These are phyloP conservation scores for Chlorella sorokiniana DNA, from an alignment of 139 green algal species.

Conservation along the genomic window DNA sequence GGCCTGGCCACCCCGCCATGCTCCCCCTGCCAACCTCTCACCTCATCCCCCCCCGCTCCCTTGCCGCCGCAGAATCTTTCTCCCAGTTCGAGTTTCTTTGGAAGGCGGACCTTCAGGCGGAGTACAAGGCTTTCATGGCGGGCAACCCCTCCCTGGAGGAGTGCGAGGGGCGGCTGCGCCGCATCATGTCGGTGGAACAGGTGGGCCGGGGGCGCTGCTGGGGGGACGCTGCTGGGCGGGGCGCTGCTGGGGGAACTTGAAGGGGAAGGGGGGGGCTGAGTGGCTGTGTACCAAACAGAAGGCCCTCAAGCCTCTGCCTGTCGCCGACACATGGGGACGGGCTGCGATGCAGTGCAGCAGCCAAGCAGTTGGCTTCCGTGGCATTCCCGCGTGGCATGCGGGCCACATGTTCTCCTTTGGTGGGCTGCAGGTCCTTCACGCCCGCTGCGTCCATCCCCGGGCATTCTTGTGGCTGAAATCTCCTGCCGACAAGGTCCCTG, in stretches of 20 bases:
- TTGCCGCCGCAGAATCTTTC: constrained; percentile 56
- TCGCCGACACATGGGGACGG: too few species aligned
- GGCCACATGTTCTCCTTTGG: too few species aligned
- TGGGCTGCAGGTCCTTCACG: too few species aligned
- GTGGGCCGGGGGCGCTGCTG: background rate
- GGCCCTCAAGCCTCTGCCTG: too few species aligned
- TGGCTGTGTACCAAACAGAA: too few species aligned
- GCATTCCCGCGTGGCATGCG: too few species aligned
- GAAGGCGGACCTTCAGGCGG: constrained; percentile 79
- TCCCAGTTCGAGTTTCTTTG: constrained; percentile 86
- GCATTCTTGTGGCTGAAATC: background rate
- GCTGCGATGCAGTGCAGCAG: too few species aligned
- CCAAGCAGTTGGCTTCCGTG: too few species aligned
- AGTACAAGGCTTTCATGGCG: constrained; percentile 70
- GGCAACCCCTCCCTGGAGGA: constrained; percentile 80
- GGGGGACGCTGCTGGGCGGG: background rate
- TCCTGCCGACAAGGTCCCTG: background rate
- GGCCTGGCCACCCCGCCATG: background rate
- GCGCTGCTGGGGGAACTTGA: background rate
- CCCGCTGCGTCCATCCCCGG: too few species aligned
- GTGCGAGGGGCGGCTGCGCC: constrained; percentile 89
- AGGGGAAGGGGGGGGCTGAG: too few species aligned
- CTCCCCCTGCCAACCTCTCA: background rate
- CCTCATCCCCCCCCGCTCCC: background rate
- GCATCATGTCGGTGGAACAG: constrained; percentile 83